Conservation (phyloP, 108 stramenopile species). For the Fragilaria crotonensis region DNA sequence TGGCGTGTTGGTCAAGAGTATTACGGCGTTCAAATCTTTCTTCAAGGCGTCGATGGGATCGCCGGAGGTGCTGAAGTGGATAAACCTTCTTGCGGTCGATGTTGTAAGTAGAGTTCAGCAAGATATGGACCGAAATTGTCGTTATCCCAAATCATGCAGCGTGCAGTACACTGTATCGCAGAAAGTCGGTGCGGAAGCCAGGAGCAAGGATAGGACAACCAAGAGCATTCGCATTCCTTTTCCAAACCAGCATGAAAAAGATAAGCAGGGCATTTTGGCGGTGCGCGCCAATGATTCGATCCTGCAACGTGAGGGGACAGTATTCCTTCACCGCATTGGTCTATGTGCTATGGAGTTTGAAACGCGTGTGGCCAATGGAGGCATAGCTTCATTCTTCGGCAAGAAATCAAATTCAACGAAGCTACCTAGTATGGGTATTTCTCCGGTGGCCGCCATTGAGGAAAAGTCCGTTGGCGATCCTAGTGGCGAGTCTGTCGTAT, state of each 20-base stretch:
- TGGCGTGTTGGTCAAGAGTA: conserved; percentile 64
- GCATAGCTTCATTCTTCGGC: conserved; percentile 40
- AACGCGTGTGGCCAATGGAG: conserved; percentile 11
- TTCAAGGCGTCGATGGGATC: not conserved
- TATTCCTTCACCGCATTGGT: conserved; percentile 19
- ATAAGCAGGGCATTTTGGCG: conserved; percentile 23
- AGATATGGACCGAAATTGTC: conserved; percentile 56
- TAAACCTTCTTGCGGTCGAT: conserved; percentile 53
- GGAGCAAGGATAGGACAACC: not conserved
- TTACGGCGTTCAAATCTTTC: conserved; percentile 83
- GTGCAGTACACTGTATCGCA: conserved; percentile 45
- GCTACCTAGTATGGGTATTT: too few species aligned
- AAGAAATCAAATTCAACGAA: too few species aligned
- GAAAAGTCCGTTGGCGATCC: too few species aligned
- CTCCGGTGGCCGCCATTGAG: too few species aligned
- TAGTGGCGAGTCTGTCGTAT: not conserved
- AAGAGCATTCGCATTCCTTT: conserved; percentile 12
- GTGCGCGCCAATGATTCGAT: not conserved
- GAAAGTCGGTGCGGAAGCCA: not conserved
- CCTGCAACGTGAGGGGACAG: not conserved
- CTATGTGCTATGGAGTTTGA: conserved; percentile 24
- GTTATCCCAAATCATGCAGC: conserved; percentile 59
- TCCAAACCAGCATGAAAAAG: conserved; percentile 16
- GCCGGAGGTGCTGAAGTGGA: conserved; percentile 53
- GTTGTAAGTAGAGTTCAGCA: conserved; percentile 59